Evolutionary conservation across 2,329 filamentous ascomycete species (phyloP), one percentile per base, ranked within the genome.

Genomic region (Phialophora tarda): DNA sequence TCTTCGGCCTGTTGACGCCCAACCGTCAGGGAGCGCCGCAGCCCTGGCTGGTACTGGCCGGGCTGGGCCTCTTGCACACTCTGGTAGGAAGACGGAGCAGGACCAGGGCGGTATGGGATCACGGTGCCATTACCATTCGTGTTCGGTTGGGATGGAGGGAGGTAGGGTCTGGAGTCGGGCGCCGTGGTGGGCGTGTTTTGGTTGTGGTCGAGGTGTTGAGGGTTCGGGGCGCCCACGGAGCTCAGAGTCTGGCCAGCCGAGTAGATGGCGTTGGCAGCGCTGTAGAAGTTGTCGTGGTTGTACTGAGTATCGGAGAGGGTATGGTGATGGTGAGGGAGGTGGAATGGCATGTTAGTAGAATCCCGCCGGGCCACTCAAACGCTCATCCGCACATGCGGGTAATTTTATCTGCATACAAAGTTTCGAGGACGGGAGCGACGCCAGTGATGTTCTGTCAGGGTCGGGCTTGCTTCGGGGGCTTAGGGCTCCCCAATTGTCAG

Each of bases 1-100:
- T 87, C 85, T 71, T 88, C 86, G 59, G 82, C 79, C 70, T 82
- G 60, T 48, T 62, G 80, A 65, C 83, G 81, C 50, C 77, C 78
- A 69, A 63, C 58, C 23, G 82, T 80, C 26, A 79, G 76, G 63
- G 81, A 78, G 59, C 78, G 77, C 72, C 83, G 81, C 73, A 69
- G 57, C 21, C 57, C 59, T 44, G 56, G 61, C 44, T 67, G 54
- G 65, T 66, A 64, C 64, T 69, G 32, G 68, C 62, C 64, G 57
- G 50, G 30, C 54, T 64, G 64, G 38, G 58, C 47, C 47, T 67
- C 67, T 54, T 62, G 64, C 10, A 30, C 57, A 41, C 57, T 59
- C 28, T 38, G 26, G 50, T 67, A 67, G 38, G 63, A 59, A 61
- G 54, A 56, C 34, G 65, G 68, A 56, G 54, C 38, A 55, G 68